Evolutionary conservation across 805 yeast species (phyloP).

Genomic region (Ogataea parapolymorpha): DNA sequence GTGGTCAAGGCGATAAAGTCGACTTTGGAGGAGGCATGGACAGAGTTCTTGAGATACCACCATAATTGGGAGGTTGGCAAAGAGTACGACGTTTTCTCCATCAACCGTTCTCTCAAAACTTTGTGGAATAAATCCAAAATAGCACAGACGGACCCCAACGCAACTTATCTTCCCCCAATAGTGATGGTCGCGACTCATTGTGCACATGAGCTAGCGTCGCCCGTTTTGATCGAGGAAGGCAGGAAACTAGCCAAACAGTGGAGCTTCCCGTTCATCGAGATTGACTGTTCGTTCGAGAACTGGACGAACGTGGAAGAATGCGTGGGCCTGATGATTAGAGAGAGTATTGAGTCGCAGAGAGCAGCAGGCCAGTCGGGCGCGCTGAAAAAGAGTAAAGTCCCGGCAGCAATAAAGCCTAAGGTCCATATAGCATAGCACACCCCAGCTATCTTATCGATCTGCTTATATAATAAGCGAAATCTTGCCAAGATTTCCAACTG

Average conservation of each 20-base stretch:
- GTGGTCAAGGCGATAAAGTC: slow-evolving; percentile 46
- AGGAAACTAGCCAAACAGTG: slow-evolving; percentile 53
- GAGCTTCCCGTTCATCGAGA: slow-evolving; percentile 62
- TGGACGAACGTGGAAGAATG: slow-evolving; percentile 54
- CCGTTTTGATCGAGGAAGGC: slow-evolving; percentile 57
- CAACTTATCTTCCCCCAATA: slow-evolving; percentile 51
- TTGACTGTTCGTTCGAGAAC: slow-evolving; percentile 47
- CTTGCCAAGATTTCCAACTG: neutral
- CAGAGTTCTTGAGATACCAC: slow-evolving; percentile 55
- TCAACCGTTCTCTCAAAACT: slow-evolving; percentile 54
- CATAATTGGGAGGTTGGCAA: slow-evolving; percentile 58
- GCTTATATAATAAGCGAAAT: neutral
- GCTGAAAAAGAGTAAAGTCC: neutral
- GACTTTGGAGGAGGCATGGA: slow-evolving; percentile 72
- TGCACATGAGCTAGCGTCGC: slow-evolving; percentile 56
- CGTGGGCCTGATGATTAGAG: slow-evolving; percentile 55
- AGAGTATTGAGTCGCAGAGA: slow-evolving; percentile 44
- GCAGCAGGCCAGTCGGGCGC: slow-evolving; percentile 6
- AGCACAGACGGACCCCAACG: slow-evolving; percentile 7
- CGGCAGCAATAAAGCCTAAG: neutral
- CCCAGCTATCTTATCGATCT: neutral
- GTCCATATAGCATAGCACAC: neutral
- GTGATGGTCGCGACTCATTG: slow-evolving; percentile 64
- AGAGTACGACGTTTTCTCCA: slow-evolving; percentile 64
- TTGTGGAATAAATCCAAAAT: slow-evolving; percentile 44